Conservation (phyloP, 164 flowering plant species). For the Piper betle region DNA sequence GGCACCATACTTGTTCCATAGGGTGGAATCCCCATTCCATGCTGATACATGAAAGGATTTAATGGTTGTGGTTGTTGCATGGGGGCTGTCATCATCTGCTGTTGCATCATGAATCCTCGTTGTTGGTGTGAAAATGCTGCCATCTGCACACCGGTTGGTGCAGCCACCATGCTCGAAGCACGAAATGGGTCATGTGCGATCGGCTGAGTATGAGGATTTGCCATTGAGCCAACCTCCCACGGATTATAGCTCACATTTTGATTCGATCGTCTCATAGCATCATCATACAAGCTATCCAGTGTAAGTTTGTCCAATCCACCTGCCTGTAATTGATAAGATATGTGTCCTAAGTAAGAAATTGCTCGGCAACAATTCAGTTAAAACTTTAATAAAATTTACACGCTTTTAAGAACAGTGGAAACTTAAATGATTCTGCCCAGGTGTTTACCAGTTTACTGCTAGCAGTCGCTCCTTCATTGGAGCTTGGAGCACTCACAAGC, state of each 20-base stretch:
- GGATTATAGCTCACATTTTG: conserved; percentile 27
- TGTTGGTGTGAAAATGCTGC: conserved; percentile 17
- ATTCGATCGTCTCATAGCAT: conserved; percentile 16
- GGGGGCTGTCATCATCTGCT: conserved; percentile 18
- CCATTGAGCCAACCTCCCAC: conserved; percentile 49
- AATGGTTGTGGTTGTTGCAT: conserved; percentile 13
- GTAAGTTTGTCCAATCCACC: conserved; percentile 32
- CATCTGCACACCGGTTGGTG: conserved; percentile 21
- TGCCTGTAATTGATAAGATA: conserved; percentile 11
- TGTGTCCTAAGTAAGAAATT: background rate
- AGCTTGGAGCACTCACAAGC: conserved; percentile 88
- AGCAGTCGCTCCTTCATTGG: conserved; percentile 53
- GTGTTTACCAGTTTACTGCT: conserved; percentile 62
- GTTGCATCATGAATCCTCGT: conserved; percentile 18
- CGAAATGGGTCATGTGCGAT: conserved; percentile 16
- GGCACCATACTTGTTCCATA: conserved; percentile 55
- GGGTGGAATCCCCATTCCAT: conserved; percentile 5
- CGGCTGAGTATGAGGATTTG: conserved; percentile 30
- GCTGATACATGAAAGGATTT: conserved; percentile 23
- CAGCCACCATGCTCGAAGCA: conserved; percentile 12
- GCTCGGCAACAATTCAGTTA: no score
- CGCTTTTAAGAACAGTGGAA: no score
- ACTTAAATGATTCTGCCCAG: background rate
- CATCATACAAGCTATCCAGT: conserved; percentile 33
- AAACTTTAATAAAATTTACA: no score